A percentile compares a stretch with the other conserved stretches of the same genome.
Evolutionary conservation across 352 stramenopile genomes (phyloP).

Genomic region (Pythium graminicola): DNA sequence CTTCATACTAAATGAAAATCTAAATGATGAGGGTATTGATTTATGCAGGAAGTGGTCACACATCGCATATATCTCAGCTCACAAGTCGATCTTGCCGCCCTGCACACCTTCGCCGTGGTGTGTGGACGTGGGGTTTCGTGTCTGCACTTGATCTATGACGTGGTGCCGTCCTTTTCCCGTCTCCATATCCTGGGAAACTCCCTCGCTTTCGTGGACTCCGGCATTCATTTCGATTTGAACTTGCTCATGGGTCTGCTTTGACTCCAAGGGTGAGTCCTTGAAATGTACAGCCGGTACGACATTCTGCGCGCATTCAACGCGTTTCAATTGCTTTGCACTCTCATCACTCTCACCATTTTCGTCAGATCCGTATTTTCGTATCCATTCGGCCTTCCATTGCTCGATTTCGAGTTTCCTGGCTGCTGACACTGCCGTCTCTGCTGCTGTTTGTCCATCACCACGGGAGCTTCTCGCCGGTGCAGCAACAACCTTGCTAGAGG

Average conservation of each 20-base stretch:
- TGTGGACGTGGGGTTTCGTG: background rate
- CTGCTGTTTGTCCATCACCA: slow-evolving; percentile 12
- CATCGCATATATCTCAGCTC: slow-evolving; percentile 19
- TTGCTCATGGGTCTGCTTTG: slow-evolving; percentile 18
- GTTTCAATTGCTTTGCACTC: background rate
- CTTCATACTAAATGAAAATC: background rate
- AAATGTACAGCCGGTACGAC: too few species aligned
- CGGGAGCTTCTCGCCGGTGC: slow-evolving; percentile 1
- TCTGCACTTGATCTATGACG: background rate
- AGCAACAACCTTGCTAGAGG: slow-evolving; percentile 24
- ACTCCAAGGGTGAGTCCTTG: too few species aligned
- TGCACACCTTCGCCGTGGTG: background rate
- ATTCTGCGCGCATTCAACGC: too few species aligned
- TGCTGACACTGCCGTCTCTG: slow-evolving; percentile 14
- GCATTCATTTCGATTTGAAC: slow-evolving; percentile 31
- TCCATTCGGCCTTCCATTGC: slow-evolving; percentile 39
- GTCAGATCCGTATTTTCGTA: slow-evolving; percentile 32
- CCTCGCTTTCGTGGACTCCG: slow-evolving; percentile 45
- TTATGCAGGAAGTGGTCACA: slow-evolving; percentile 18
- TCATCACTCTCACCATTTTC: slow-evolving; percentile 17
- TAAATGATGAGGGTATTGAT: slow-evolving; percentile 4
- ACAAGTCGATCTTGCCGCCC: slow-evolving; percentile 17
- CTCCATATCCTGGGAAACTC: slow-evolving; percentile 39
- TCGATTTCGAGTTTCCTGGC: slow-evolving; percentile 28
- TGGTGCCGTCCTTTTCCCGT: background rate